A percentile compares a stretch with the other conserved stretches of the same genome.
Conservation (phyloP, 2,329 filamentous ascomycete genomes). For the Aspergillus sp. region DNA sequence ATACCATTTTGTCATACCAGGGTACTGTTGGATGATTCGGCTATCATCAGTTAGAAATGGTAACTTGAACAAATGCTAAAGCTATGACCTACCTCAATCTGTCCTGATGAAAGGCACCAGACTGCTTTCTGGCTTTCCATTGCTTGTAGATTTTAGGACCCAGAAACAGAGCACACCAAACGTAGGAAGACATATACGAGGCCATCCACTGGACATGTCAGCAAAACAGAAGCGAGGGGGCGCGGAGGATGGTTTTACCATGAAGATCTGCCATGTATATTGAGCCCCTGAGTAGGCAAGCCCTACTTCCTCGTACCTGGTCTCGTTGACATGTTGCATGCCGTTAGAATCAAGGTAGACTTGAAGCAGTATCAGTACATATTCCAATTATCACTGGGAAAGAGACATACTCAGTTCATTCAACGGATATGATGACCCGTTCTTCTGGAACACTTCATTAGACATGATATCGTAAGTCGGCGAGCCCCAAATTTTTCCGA, state of each 20-base stretch:
- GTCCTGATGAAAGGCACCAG: not conserved
- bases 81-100: not conserved
- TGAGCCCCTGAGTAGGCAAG: conserved; percentile 60
- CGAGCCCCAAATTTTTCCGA: conserved; percentile 50
- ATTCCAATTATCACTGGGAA: conserved; percentile 40
- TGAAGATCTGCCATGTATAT: conserved; percentile 52
- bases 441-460: conserved; percentile 54
- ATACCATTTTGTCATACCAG: conserved; percentile 25
- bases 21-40: conserved; percentile 55
- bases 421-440: conserved; percentile 50
- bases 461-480: conserved; percentile 59
- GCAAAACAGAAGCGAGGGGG: conserved; percentile 54
- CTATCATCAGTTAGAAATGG: not conserved
- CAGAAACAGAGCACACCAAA: not conserved
- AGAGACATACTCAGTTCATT: conserved; percentile 18
- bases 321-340: conserved; percentile 45
- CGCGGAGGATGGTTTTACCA: not conserved
- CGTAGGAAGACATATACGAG: conserved; percentile 26
- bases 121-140: conserved; percentile 1
- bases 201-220: conserved; percentile 55
- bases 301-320: conserved; percentile 49
- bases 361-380: not conserved
- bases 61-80: not conserved
- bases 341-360: not conserved
- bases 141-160: not conserved